Base-by-base conservation (phyloP, 805 yeast genomes). In the Candida michaelii region DNA sequence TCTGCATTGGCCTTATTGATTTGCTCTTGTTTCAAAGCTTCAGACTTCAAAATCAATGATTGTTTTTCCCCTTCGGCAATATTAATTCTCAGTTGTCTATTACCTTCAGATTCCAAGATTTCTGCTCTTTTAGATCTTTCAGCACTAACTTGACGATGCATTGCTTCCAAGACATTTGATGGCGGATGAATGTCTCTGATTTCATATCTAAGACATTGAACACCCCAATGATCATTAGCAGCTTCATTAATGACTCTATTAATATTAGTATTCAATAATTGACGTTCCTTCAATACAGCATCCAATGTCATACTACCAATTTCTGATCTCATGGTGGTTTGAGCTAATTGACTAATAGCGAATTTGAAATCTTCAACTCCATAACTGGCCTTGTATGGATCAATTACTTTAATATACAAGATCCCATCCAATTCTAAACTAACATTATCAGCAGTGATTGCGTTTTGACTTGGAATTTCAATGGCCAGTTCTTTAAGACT, bases 131-230 rank as follows among this genome's bases (percentile, higher is more conserved):
- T 88, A 39, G 89, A 81, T 52, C 96, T 72, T 62, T 88, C 95
- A 34, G 95, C 93, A 45, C 84, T 77, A 17, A 88, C 96, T 63
- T 85, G 95, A 59, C 91, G 78, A 63, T 87, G 95, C 96, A 87
- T 88, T 19, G 95, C 93, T 54, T 84, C 90, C 53, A 87, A 76
- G 9, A 87, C 95, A 52, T 85, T 85, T 27, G 75, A 74, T 2
- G 96, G 96, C 1, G 95, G 96, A 59, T 87, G 89, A 46, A 87
- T 87, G 58, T 87, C 96, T 56, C 89, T 77, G 64, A 87, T 86
- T 62, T 87, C 96, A 62, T 88, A 86, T 56, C 96, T 77, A 48
- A 87, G 69, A 58, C 95, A 88, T 55, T 77, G 75, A 44, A 87
- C 82, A 42, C 96, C 96, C 96, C 96, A 87, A 43, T 66, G 68